Base-by-base conservation (phyloP, 768 basidiomycete species). In the Kwoniella pini region DNA sequence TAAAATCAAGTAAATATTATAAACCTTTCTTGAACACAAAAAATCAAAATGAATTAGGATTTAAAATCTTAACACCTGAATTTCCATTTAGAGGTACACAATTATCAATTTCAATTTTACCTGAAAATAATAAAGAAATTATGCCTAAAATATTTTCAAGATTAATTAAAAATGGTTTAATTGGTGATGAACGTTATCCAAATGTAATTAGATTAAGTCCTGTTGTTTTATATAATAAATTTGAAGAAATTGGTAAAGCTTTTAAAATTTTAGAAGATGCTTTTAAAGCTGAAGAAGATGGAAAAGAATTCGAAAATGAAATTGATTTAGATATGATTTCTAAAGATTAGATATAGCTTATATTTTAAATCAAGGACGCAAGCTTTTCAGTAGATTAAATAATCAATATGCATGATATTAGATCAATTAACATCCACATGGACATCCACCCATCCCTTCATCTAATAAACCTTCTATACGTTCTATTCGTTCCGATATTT, bases 201-300 rank as follows among this genome's bases (percentile, higher is more conserved):
- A 88, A 91, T 72, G 91, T 98, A 51, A 93, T 99, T 68, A 84
- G 96, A 10, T 80, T 98, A 44, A 85, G 91, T 63, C 93, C 94
- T 46, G 83, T 83, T 15, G 88, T 94, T 31, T 80, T 98, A 74
- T 99, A 97, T 79, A 96, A 88, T 75, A 87, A 87, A 12, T 81
- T 86, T 67, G 79, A 81, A 66, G 96, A 99, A 68, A 88, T 88
- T 62, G 83, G 88, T 69, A 80, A 82, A 54, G 90, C 87, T 11
- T 90, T 84, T 13, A 77, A 77, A 60, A 84, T 82, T 59, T 73
- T 97, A 24, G 87, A 91, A 52, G 80, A 84, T 58, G 79, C 71
- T 22, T 48, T 80, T 39, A 64, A 69, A 60, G 70, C 57, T 30
- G 70, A 74, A 31, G 68, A 63, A 31, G 44, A 65, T 24, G 48